Evolutionary conservation across 2,329 filamentous ascomycete species (phyloP).

Genomic region (Trichothecium sympodiale): DNA sequence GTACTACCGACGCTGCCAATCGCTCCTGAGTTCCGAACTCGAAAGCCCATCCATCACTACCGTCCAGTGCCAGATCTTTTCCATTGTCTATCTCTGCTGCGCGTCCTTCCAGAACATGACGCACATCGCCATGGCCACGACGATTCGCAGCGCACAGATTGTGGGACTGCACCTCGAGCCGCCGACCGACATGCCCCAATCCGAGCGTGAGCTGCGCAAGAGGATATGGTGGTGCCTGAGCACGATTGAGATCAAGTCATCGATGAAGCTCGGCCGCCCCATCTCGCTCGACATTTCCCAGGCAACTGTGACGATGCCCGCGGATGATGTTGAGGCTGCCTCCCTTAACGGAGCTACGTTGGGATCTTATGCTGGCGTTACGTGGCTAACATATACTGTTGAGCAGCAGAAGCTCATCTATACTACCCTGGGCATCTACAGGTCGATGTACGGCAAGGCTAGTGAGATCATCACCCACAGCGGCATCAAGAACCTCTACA

Average conservation of each 20-base stretch:
- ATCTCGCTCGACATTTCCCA: slow-evolving; percentile 20
- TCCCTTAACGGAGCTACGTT: slow-evolving; percentile 7
- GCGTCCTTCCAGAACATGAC: slow-evolving; percentile 38
- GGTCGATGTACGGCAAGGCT: slow-evolving; percentile 16
- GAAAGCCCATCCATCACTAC: slow-evolving; percentile 36
- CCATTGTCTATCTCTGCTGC: slow-evolving; percentile 31
- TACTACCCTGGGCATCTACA: slow-evolving; percentile 13
- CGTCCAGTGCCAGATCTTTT: slow-evolving; percentile 35
- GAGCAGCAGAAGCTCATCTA: slow-evolving; percentile 8
- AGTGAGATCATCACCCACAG: slow-evolving; percentile 1
- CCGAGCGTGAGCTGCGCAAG: slow-evolving; percentile 31
- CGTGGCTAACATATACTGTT: slow-evolving; percentile 12
- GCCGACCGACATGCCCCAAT: slow-evolving; percentile 16
- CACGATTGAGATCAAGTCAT: slow-evolving; percentile 33
- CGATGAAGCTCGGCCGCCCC: slow-evolving; percentile 35
- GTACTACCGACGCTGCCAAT: slow-evolving; percentile 35
- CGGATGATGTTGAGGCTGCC: slow-evolving; percentile 8
- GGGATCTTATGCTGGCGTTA: slow-evolving; percentile 9
- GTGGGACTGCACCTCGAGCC: slow-evolving; percentile 38
- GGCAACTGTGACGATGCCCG: slow-evolving; percentile 23
- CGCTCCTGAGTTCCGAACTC: slow-evolving; percentile 28
- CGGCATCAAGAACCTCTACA: slow-evolving; percentile 7
- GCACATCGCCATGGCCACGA: slow-evolving; percentile 25
- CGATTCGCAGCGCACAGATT: slow-evolving; percentile 32
- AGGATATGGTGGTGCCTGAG: slow-evolving; percentile 43